Conservation (phyloP, 2,329 filamentous ascomycete genomes). For the Colletotrichum sp. region DNA sequence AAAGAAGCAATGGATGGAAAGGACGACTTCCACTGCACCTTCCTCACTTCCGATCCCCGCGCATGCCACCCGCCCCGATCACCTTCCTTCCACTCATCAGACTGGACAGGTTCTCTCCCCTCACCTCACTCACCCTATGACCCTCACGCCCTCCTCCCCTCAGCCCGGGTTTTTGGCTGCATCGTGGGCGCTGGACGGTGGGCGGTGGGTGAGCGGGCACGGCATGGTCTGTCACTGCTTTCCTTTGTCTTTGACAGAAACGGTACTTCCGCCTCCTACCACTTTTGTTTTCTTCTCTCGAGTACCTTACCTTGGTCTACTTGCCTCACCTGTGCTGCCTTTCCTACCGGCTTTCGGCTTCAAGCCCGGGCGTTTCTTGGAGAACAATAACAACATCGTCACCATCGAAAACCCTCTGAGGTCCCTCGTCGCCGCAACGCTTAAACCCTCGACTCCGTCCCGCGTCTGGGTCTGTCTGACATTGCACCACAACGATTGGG, state of each 20-base stretch:
- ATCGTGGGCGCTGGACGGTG: neutral
- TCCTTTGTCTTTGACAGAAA: neutral
- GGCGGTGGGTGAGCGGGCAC: neutral
- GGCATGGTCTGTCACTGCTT: neutral
- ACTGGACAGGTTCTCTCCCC: no score
- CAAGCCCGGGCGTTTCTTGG: neutral
- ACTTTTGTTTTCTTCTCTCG: neutral
- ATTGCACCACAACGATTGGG: neutral
- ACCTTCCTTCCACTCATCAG: neutral
- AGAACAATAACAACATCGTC: neutral
- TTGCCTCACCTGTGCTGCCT: neutral
- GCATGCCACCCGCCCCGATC: conserved; percentile 21
- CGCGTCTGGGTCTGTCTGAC: neutral
- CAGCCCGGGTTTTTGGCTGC: conserved; percentile 6
- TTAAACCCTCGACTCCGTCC: neutral
- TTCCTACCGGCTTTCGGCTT: neutral
- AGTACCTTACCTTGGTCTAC: neutral
- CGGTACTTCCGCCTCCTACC: neutral
- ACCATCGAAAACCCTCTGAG: neutral
- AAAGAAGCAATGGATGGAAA: neutral
- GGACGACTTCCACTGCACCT: neutral
- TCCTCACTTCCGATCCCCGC: conserved; percentile 11
- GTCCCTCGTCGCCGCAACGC: neutral
- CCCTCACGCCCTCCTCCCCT: neutral
- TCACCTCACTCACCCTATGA: neutral